These are phyloP conservation scores for Saccharomycopsis sp. DNA, from an alignment of 805 yeast species.

Conservation along the genomic window DNA sequence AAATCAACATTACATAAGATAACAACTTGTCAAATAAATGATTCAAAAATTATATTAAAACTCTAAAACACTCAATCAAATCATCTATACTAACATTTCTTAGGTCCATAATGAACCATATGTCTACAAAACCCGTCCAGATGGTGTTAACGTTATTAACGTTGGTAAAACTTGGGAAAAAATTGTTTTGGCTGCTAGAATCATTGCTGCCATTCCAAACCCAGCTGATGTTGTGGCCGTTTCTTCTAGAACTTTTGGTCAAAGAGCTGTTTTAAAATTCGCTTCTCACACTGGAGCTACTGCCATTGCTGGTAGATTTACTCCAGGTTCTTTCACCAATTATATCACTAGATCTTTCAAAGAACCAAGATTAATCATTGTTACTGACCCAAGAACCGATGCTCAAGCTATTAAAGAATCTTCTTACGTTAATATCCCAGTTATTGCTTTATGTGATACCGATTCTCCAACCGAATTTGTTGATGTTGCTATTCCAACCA, in stretches of 20 bases:
- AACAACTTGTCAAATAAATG: too few species aligned
- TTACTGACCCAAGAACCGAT: constrained; percentile 99
- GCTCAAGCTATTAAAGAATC: constrained; percentile 99
- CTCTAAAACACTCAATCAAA: too few species aligned
- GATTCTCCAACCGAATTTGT: constrained; percentile 99
- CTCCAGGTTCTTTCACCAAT: constrained; percentile 99
- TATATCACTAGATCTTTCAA: constrained; percentile 99
- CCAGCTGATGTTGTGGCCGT: constrained; percentile 97
- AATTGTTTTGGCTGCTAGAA: constrained; percentile 98
- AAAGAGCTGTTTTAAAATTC: constrained; percentile 99
- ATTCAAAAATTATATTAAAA: too few species aligned
- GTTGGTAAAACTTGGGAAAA: constrained; percentile 99
- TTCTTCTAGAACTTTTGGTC: constrained; percentile 99
- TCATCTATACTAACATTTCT: constrained; percentile 20
- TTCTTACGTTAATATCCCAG: constrained; percentile 99
- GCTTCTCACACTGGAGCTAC: constrained; percentile 99
- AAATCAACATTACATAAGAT: too few species aligned
- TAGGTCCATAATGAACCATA: constrained; percentile 94
- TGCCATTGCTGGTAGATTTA: constrained; percentile 99
- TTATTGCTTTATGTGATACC: constrained; percentile 96
- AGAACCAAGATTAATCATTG: constrained; percentile 99
- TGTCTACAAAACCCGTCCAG: constrained; percentile 98
- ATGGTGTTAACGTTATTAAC: constrained; percentile 98
- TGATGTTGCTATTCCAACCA: constrained; percentile 99
- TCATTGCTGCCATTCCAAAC: constrained; percentile 99